Evolutionary conservation across 2,329 filamentous ascomycete genomes (phyloP).

Genomic region (Fulvia fulva): DNA sequence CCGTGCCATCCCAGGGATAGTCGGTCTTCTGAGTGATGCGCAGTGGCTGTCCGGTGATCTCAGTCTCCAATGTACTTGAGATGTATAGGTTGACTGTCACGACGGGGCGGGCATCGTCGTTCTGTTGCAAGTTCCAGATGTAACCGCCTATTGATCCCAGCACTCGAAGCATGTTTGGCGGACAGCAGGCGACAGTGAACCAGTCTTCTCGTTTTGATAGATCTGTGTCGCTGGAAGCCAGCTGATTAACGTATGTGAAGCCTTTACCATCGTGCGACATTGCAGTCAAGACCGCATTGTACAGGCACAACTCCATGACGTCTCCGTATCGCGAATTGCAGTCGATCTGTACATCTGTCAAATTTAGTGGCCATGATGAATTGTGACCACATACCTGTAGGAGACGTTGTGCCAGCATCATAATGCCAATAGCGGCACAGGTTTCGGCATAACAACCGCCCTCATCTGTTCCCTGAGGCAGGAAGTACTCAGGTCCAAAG

Average conservation of each 20-base stretch:
- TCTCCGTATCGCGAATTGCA: slow-evolving; percentile 54
- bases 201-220: slow-evolving; percentile 52
- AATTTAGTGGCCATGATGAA: background rate
- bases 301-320: slow-evolving; percentile 58
- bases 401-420: slow-evolving; percentile 58
- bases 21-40: slow-evolving; percentile 49
- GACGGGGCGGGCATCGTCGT: slow-evolving; percentile 23
- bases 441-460: slow-evolving; percentile 62
- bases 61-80: slow-evolving; percentile 44
- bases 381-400: slow-evolving; percentile 39
- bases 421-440: slow-evolving; percentile 57
- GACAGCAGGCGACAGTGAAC: slow-evolving; percentile 60
- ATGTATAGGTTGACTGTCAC: slow-evolving; percentile 57
- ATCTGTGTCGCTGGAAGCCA: slow-evolving; percentile 52
- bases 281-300: slow-evolving; percentile 57
- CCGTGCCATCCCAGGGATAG: slow-evolving; percentile 56
- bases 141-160: slow-evolving; percentile 57
- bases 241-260: slow-evolving; percentile 61
- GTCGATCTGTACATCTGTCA: slow-evolving; percentile 38
- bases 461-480: slow-evolving; percentile 57
- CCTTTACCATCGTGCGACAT: slow-evolving; percentile 54
- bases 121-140: slow-evolving; percentile 47
- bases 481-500: slow-evolving; percentile 57
- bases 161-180: slow-evolving; percentile 55
- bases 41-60: slow-evolving; percentile 35